Percentiles rank a stretch among this genome's conserved stretches.
Evolutionary conservation across 2,329 filamentous ascomycete genomes (phyloP).

Genomic region (Drechslera avenae): DNA sequence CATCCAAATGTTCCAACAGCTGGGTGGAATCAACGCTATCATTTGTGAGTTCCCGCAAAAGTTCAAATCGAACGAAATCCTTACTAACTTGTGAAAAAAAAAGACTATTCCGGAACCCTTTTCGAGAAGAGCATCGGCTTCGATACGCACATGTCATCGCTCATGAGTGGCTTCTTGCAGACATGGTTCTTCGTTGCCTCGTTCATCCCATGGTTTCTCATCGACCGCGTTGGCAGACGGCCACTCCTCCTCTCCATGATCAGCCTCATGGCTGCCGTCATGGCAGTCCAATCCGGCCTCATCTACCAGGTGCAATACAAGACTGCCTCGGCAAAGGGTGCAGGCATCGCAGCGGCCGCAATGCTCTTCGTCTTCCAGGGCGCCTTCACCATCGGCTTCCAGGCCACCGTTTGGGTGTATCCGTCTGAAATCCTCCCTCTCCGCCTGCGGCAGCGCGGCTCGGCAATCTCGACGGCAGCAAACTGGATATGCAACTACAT

Average conservation of each 20-base stretch:
- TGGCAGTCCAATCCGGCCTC: conserved; percentile 25
- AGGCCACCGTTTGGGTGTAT: conserved; percentile 52
- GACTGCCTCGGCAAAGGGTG: conserved; percentile 15
- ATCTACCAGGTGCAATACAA: conserved; percentile 25
- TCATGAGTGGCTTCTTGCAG: conserved; percentile 26
- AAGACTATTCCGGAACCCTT: conserved; percentile 23
- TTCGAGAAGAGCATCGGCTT: conserved; percentile 27
- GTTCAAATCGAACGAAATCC: neutral
- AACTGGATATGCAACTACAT: conserved; percentile 60
- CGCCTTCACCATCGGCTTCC: conserved; percentile 25
- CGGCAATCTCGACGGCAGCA: conserved; percentile 55
- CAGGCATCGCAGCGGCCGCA: conserved; percentile 21
- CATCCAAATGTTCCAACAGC: conserved; percentile 24
- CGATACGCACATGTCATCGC: conserved; percentile 19
- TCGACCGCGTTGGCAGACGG: conserved; percentile 20
- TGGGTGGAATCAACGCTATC: conserved; percentile 26
- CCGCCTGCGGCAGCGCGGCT: conserved; percentile 57
- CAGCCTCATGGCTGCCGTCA: conserved; percentile 23
- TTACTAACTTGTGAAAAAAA: conserved; percentile 4
- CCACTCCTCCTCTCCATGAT: conserved; percentile 24
- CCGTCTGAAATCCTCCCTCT: conserved; percentile 58
- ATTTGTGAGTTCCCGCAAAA: conserved; percentile 15
- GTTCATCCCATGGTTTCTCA: conserved; percentile 24
- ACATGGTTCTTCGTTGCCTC: conserved; percentile 28
- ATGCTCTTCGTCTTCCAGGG: conserved; percentile 27